A percentile compares a stretch with the other conserved stretches of the same genome.
Evolutionary conservation across 257 asterid genomes (phyloP).

Genomic region (Gentiana dahurica): DNA sequence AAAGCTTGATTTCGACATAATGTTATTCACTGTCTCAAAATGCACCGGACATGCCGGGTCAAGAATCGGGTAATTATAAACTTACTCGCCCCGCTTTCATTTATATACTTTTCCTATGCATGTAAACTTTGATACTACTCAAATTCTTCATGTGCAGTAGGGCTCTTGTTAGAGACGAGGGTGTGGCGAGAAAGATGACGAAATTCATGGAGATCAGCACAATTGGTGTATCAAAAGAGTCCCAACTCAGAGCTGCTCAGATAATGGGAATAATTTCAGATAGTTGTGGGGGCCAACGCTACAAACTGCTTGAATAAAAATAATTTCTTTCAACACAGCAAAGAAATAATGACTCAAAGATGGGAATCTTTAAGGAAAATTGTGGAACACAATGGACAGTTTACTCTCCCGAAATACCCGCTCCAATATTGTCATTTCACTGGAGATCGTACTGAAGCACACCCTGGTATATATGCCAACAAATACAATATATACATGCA

Average conservation of each 20-base stretch:
- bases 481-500: no score
- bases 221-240: slow-evolving; percentile 83
- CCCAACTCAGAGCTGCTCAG: slow-evolving; percentile 70
- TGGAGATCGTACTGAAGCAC: slow-evolving; percentile 26
- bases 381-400: slow-evolving; percentile 17
- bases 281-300: slow-evolving; percentile 26
- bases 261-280: slow-evolving; percentile 39
- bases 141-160: slow-evolving; percentile 27
- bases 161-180: slow-evolving; percentile 66
- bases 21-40: slow-evolving; percentile 80
- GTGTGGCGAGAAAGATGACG: slow-evolving; percentile 58
- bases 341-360: slow-evolving; percentile 33
- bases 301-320: slow-evolving; percentile 9
- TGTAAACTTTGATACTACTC: no score
- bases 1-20: slow-evolving; percentile 45
- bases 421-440: slow-evolving; percentile 39
- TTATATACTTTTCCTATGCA: no score
- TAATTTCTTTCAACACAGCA: slow-evolving; percentile 45
- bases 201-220: slow-evolving; percentile 60
- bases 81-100: no score
- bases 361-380: slow-evolving; percentile 44
- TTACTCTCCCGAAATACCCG: slow-evolving; percentile 41
- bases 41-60: slow-evolving; percentile 95
- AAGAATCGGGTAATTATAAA: slow-evolving; percentile 54
- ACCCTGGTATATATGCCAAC: slow-evolving; percentile 37